Evolutionary conservation across 345 rosid species (phyloP), one percentile per base, ranked within the genome.

Genomic region (Rhodomyrtus tomentosa): DNA sequence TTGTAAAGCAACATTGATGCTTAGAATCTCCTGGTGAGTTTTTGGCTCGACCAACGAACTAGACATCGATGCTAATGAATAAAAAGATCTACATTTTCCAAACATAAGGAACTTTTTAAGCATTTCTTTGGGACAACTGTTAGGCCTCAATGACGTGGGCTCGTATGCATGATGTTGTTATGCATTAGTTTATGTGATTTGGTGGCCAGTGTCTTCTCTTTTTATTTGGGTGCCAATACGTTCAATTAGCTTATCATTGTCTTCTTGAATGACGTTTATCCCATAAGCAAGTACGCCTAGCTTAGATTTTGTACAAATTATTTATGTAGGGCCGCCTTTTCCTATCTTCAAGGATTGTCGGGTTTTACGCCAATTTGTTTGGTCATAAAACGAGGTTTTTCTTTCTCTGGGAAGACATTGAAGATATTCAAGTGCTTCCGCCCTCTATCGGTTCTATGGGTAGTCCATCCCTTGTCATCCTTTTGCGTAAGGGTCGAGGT

Each of bases 391-490:
- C 94, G 80, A 93, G 92, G 85, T 91, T 94, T 90, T 95, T 92
- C 93, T 90, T 96, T 72, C 94, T 94, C 22, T 95, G 98, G 98
- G 98, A 95, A 88, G 98, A 95, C 85, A 93, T 94, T 56, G 93
- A 94, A 83, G 94, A 92, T 88, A 91, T 96, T 86, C 95, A 91
- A 81, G 90, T 86, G 82, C 95, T 92, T 86, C 93, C 96, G 21
- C 97, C 98, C 4, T 91, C 98, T 48, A 85, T 96, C 25, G 85
- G 95, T 72, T 93, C 95, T 5, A 86, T 94, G 25, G 98, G 96
- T 81, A 94, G 96, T 91, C 98, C 99, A 76, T 82, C 88, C 32
- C 87, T 95, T 50, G 92, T 94, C 82, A 85, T 95, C 83, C 85
- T 92, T 85, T 90, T 95, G 79, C 86, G 92, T 51, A 93, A 91